Evolutionary conservation across 352 stramenopile genomes (phyloP).

Genomic region (Aphanomyces cochlioides): DNA sequence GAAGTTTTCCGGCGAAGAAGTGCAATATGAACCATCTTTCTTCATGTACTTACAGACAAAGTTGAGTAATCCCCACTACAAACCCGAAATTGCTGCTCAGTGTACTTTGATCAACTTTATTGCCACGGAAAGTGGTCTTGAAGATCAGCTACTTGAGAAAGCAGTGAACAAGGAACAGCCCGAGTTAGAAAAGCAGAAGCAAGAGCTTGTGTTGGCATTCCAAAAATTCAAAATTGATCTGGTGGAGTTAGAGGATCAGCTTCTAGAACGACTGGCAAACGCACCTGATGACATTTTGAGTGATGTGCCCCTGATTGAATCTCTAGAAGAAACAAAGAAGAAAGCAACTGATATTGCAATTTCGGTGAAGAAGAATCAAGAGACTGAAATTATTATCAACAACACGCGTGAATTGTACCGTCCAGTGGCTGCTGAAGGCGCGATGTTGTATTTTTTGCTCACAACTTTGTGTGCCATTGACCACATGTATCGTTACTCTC

Average conservation of each 20-base stretch:
- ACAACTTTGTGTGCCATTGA: conserved; percentile 94
- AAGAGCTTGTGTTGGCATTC: conserved; percentile 89
- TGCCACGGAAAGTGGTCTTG: conserved; percentile 92
- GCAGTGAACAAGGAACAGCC: conserved; percentile 94
- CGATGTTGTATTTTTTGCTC: conserved; percentile 97
- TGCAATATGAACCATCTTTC: conserved; percentile 95
- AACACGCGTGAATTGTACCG: conserved; percentile 93
- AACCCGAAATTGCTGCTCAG: conserved; percentile 95
- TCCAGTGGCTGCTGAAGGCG: conserved; percentile 90
- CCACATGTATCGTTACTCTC: conserved; percentile 98
- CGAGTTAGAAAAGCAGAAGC: conserved; percentile 93
- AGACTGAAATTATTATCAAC: conserved; percentile 94
- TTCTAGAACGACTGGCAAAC: conserved; percentile 94
- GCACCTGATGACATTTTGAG: conserved; percentile 95
- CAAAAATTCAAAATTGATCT: conserved; percentile 96
- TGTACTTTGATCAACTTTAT: conserved; percentile 99
- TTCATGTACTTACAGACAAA: conserved; percentile 97
- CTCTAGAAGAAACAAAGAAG: conserved; percentile 95
- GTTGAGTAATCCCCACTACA: conserved; percentile 96
- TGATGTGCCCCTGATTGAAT: conserved; percentile 95
- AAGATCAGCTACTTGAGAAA: conserved; percentile 95
- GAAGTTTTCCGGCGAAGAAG: conserved; percentile 93
- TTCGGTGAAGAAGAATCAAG: conserved; percentile 92
- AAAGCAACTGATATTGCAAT: conserved; percentile 94
- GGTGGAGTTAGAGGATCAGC: conserved; percentile 94